Base-by-base conservation (phyloP, 1,139 yeast genomes). In the Kodamaea arcana region DNA sequence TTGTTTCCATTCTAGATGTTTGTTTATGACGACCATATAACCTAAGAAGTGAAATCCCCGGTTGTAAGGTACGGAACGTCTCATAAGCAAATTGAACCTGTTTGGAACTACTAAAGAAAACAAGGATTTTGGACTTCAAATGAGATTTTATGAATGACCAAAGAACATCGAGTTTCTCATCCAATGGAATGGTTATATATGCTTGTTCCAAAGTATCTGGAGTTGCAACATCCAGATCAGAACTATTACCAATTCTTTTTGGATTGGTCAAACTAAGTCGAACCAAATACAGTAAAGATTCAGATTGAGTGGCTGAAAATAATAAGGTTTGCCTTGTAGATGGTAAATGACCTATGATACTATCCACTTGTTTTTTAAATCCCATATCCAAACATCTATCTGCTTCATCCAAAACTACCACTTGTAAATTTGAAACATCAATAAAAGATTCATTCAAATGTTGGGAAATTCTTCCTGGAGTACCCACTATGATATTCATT, bases 341-440 rank as follows among this genome's bases (percentile, higher is more conserved):
- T 1, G 97, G 96, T 40, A 92, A 65, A 54, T 86, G 94, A 31
- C 80, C 78, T 18, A 92, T 65, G 37, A 92, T 92, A 32, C 83
- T 83, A 58, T 94, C 97, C 37, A 92, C 63, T 30, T 95, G 87
- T 51, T 80, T 80, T 54, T 82, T 83, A 69, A 92, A 92, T 6
- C 98, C 98, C 96, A 92, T 87, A 60, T 92, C 99, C 46, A 92
- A 66, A 52, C 94, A 87, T 48, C 98, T 71, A 56, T 92, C 99
- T 0, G 98, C 98, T 60, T 92, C 99, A 58, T 92, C 99, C 36
- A 92, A 62, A 0, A 92, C 94, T 33, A 92, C 64, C 48, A 83
- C 75, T 57, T 90, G 95, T 40, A 92, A 62, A 52, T 87, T 88
- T 15, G 82, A 69, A 6, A 86, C 65, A 48, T 86, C 94, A 58